phyloP scores from a whole-genome alignment of 2,329 filamentous ascomycete species.

The Zasmidium cellare region DNA sequence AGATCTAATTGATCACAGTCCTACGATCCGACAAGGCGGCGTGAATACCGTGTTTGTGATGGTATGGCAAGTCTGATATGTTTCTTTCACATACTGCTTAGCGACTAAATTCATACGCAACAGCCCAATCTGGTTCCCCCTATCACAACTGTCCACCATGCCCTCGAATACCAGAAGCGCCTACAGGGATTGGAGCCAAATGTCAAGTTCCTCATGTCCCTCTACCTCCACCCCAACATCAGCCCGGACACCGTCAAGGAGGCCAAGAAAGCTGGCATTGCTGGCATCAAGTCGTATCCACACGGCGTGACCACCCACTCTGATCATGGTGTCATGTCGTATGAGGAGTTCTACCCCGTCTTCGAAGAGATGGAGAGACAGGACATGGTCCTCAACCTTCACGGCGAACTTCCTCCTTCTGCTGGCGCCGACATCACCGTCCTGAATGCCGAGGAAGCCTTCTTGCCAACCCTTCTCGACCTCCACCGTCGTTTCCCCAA shows the following conservation, averaged over 20 bases:
- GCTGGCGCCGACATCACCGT: constrained; percentile 40
- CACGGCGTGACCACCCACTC: constrained; percentile 61
- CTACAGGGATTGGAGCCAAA: constrained; percentile 48
- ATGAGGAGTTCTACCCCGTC: constrained; percentile 71
- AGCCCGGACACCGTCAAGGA: constrained; percentile 62
- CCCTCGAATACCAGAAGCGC: constrained; percentile 46
- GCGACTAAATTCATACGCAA: neutral
- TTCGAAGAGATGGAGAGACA: constrained; percentile 88
- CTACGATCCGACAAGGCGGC: constrained; percentile 52
- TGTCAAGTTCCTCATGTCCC: constrained; percentile 53
- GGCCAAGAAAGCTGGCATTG: constrained; percentile 71
- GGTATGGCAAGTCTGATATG: constrained; percentile 36
- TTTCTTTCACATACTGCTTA: neutral
- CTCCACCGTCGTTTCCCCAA: constrained; percentile 75
- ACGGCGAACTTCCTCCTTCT: constrained; percentile 75
- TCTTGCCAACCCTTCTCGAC: constrained; percentile 75
- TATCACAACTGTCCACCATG: constrained; percentile 50
- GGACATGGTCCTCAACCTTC: constrained; percentile 84
- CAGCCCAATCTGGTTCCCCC: constrained; percentile 54
- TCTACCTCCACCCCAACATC: constrained; percentile 52
- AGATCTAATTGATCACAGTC: constrained; percentile 32
- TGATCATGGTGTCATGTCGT: constrained; percentile 66
- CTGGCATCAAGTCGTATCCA: constrained; percentile 70
- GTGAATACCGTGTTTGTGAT: constrained; percentile 57
- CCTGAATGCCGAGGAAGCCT: constrained; percentile 71